Conservation (phyloP, 2,329 filamentous ascomycete species). For the Epichloe typhina region DNA sequence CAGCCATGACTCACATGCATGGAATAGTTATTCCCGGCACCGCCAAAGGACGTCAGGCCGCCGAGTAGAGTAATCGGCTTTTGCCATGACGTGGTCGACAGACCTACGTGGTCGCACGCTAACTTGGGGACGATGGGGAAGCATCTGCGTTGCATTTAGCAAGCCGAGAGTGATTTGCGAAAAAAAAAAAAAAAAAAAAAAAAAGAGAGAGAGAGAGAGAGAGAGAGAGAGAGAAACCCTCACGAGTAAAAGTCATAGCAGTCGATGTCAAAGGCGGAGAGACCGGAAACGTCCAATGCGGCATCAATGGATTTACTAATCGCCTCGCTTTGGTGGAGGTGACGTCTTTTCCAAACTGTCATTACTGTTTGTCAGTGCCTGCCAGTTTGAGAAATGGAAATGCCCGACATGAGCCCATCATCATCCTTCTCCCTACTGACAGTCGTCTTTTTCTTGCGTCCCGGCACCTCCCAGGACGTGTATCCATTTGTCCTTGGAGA, state of each 20-base stretch:
- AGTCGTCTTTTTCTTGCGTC: constrained; percentile 42
- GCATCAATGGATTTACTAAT: constrained; percentile 45
- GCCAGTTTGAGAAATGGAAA: no score
- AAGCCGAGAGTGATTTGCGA: not conserved
- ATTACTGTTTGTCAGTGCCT: not conserved
- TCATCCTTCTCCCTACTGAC: constrained; percentile 15
- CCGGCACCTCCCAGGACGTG: constrained; percentile 53
- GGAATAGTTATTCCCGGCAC: constrained; percentile 58
- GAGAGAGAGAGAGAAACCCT: no score
- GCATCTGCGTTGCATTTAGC: constrained; percentile 30
- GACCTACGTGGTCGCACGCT: constrained; percentile 44
- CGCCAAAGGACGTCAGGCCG: constrained; percentile 54
- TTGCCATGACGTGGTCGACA: constrained; percentile 29
- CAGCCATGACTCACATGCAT: constrained; percentile 37
- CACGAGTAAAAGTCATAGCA: constrained; percentile 51
- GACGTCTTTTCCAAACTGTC: constrained; percentile 47
- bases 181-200: not conserved
- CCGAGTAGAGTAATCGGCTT: constrained; percentile 50
- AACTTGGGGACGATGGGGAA: constrained; percentile 59
- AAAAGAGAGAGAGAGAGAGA: no score
- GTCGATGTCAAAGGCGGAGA: constrained; percentile 40
- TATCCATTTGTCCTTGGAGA: constrained; percentile 45
- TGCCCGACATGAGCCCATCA: no score
- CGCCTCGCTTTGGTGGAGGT: constrained; percentile 43
- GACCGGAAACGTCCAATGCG: constrained; percentile 32